phyloP scores from a whole-genome alignment of 192 early-diverging fungal genomes.

The Backusella macrospora region DNA sequence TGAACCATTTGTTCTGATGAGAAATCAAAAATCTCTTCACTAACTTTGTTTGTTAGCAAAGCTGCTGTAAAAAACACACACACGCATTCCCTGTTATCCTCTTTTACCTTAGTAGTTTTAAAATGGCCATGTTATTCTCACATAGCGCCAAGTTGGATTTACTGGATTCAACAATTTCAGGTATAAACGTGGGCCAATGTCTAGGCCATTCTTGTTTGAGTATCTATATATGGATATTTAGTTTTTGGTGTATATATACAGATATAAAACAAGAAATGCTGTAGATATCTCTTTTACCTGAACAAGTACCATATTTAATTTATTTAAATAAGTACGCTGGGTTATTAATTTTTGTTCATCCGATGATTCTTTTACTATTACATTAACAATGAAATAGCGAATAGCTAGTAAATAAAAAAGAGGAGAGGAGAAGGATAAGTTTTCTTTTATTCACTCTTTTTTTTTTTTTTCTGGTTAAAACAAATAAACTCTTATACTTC shows the following conservation, averaged over 20 bases:
- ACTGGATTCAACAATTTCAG: slow-evolving; percentile 94
- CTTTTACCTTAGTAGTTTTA: slow-evolving; percentile 89
- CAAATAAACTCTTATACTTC: neutral
- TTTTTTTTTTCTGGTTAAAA: too few species aligned
- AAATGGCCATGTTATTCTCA: slow-evolving; percentile 99
- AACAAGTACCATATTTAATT: slow-evolving; percentile 96
- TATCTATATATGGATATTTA: slow-evolving; percentile 45
- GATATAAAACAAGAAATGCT: neutral
- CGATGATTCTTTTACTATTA: slow-evolving; percentile 90
- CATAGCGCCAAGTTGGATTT: slow-evolving; percentile 90
- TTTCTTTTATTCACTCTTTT: too few species aligned
- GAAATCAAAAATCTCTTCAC: slow-evolving; percentile 99
- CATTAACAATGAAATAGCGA: slow-evolving; percentile 91
- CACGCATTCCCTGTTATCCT: too few species aligned
- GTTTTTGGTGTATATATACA: too few species aligned
- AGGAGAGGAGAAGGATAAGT: too few species aligned
- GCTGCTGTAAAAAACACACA: too few species aligned
- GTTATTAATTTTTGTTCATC: slow-evolving; percentile 77
- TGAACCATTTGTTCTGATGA: slow-evolving; percentile 99
- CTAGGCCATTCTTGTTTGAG: slow-evolving; percentile 99
- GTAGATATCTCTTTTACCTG: slow-evolving; percentile 61
- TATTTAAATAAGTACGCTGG: slow-evolving; percentile 80
- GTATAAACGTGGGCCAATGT: slow-evolving; percentile 98
- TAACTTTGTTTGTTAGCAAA: slow-evolving; percentile 31
- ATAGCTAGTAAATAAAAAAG: slow-evolving; percentile 68